phyloP scores from a whole-genome alignment of 208 protist species.

The Trichomonas tenax region DNA sequence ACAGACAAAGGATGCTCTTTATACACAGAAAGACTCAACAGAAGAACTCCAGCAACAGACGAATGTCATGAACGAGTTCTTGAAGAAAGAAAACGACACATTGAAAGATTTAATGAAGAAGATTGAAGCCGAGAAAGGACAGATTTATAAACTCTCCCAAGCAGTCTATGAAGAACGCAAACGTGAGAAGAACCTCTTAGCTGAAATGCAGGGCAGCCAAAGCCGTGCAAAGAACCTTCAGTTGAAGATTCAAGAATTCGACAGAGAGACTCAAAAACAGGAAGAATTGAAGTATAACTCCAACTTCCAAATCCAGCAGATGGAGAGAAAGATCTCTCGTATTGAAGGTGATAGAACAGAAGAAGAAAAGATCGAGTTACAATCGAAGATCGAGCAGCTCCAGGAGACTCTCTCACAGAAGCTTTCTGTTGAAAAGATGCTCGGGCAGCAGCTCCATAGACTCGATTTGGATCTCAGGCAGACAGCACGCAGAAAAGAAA shows the following conservation, averaged over 20 bases:
- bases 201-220: neutral
- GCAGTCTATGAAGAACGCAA: neutral
- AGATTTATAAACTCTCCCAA: neutral
- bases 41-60: neutral
- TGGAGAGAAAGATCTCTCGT: neutral
- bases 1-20: neutral
- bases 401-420: neutral
- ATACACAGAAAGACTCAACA: neutral
- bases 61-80: neutral
- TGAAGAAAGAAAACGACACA: neutral
- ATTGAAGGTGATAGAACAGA: slow-evolving; percentile 9
- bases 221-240: neutral
- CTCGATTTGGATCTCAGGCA: neutral
- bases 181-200: neutral
- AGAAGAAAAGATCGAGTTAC: neutral
- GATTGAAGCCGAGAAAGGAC: neutral
- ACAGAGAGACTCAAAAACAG: slow-evolving; percentile 1
- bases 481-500: neutral
- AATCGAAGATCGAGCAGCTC: neutral
- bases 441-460: neutral
- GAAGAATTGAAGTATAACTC: neutral
- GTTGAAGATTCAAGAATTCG: slow-evolving; percentile 3
- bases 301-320: slow-evolving; percentile 18
- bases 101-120: neutral
- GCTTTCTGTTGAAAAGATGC: neutral